phyloP scores from a whole-genome alignment of 139 green algal genomes.

The Pseudopediastrum boryanum region DNA sequence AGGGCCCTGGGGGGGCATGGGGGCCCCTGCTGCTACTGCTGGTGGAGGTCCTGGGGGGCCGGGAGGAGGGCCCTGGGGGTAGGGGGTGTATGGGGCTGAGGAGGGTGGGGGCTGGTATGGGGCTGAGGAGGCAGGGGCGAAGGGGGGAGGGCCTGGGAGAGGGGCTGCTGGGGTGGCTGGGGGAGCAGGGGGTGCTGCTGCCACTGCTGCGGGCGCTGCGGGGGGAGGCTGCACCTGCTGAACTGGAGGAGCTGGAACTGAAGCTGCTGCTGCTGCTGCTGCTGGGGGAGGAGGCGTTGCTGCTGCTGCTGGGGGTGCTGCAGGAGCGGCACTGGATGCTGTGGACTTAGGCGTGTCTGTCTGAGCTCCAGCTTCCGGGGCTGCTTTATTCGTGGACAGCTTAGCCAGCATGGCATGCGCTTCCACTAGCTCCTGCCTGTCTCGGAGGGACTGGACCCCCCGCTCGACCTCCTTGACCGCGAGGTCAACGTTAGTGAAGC shows the following conservation, averaged over 20 bases:
- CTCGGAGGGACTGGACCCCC: constrained; percentile 62
- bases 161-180: not conserved
- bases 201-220: not conserved
- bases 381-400: constrained; percentile 27
- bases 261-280: not conserved
- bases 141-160: not conserved
- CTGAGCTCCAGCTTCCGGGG: not conserved
- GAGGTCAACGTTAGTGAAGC: constrained; percentile 56
- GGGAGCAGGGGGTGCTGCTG: not conserved
- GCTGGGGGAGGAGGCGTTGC: not conserved
- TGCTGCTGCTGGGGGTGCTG: not conserved
- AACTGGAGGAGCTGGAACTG: not conserved
- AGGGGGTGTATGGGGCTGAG: constrained; percentile 4
- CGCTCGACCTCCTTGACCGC: constrained; percentile 62
- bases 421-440: constrained; percentile 66
- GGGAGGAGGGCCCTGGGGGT: too few relatives aligned
- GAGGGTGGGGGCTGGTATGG: not conserved
- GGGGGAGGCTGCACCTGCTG: not conserved
- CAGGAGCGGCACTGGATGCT: too few relatives aligned
- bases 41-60: too few relatives aligned
- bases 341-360: too few relatives aligned
- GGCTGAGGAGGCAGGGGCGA: not conserved
- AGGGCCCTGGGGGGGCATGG: too few relatives aligned
- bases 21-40: too few relatives aligned
- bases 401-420: constrained; percentile 61